Evolutionary conservation across 768 basidiomycete species (phyloP).

Genomic region (Termitomyces eurrhizus): DNA sequence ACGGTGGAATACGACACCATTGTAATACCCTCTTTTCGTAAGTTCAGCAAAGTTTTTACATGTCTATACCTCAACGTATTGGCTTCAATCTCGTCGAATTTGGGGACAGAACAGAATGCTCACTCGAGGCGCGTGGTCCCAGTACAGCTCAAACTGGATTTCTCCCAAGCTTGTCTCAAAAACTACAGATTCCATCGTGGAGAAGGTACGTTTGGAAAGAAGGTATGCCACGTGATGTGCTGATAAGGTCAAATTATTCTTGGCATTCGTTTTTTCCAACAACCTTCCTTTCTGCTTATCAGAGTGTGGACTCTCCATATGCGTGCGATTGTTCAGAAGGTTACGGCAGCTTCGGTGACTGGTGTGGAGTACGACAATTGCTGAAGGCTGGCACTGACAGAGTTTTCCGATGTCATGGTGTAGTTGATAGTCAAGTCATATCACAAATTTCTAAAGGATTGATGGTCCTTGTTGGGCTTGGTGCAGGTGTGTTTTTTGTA

Average conservation of each 20-base stretch:
- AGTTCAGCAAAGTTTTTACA: constrained; percentile 95
- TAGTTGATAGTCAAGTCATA: constrained; percentile 78
- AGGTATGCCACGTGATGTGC: constrained; percentile 6
- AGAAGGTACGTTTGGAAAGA: background rate
- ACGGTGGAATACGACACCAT: constrained; percentile 85
- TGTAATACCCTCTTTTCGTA: constrained; percentile 90
- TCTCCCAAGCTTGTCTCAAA: constrained; percentile 85
- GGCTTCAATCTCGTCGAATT: constrained; percentile 16
- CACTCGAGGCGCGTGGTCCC: constrained; percentile 79
- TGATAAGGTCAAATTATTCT: background rate
- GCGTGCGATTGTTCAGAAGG: constrained; percentile 86
- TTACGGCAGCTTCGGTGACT: constrained; percentile 78
- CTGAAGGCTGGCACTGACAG: background rate
- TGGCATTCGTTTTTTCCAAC: background rate
- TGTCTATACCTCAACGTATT: constrained; percentile 48
- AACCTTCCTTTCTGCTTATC: background rate
- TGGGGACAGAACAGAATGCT: constrained; percentile 27
- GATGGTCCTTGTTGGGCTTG: constrained; percentile 90
- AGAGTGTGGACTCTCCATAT: constrained; percentile 32
- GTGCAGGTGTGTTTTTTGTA: constrained; percentile 51
- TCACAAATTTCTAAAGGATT: constrained; percentile 82
- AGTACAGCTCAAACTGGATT: constrained; percentile 88
- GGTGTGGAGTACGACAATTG: constrained; percentile 36
- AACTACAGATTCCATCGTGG: constrained; percentile 53
- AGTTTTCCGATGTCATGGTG: background rate